Evolutionary conservation across 495 filamentous ascomycete genomes (phyloP), one percentile per base, ranked within the genome.

Genomic region (Staphylotrichum tortipilum): DNA sequence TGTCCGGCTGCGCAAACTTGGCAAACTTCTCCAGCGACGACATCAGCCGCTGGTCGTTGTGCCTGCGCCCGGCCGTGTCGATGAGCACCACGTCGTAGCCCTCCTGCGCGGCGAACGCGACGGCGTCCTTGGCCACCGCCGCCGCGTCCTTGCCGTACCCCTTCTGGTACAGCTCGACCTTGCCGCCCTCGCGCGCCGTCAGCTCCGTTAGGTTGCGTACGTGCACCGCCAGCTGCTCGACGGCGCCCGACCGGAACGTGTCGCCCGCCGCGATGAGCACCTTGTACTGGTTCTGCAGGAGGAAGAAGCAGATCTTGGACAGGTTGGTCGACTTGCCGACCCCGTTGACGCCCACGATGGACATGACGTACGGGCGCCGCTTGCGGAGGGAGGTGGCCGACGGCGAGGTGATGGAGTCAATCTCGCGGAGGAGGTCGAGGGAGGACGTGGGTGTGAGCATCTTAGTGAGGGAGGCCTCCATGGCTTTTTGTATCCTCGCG

Each of bases 61-160:
- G 94, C 31, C 92, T 80, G 15, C 94, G 80, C 5, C 92, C 92
- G 1, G 92, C 92, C 0, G 92, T 98, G 61, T 98, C 92, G 58
- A 98, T 96, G 43, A 98, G 73, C 11, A 98, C 94, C 17, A 98
- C 94, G 60, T 96, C 87, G 63, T 83, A 97, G 12, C 78, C 79
- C 54, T 88, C 75, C 38, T 80, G 71, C 0, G 81, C 77, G 0
- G 83, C 92, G 58, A 87, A 85, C 3, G 78, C 70, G 1, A 98
- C 90, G 0, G 92, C 90, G 60, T 97, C 92, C 64, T 89, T 88
- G 35, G 92, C 94, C 31, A 97, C 89, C 33, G 89, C 86, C 3
- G 94, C 94, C 0, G 92, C 92, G 59, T 98, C 92, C 58, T 95
- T 95, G 59, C 94, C 92, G 60, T 98, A 98, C 26, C 92, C 92